Conservation (phyloP, 1,284 basidiomycete species). For the Volvariella volvacea region DNA sequence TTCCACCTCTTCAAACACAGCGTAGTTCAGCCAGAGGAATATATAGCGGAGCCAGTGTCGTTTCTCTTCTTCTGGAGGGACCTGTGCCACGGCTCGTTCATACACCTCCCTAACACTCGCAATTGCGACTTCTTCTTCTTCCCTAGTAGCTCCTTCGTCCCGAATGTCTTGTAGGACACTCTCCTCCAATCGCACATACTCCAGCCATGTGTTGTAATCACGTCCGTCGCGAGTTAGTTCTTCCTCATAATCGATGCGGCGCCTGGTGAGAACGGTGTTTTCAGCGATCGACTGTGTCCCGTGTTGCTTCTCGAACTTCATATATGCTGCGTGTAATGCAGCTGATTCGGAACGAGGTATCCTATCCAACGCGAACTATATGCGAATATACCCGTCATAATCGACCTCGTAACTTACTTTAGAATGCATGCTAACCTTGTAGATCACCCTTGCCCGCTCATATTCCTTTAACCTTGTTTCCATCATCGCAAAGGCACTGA, state of each 20-base stretch:
- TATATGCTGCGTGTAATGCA: constrained; percentile 83
- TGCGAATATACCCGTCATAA: no score
- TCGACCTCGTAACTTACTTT: no score
- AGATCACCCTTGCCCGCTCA: constrained; percentile 94
- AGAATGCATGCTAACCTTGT: no score
- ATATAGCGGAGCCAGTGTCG: constrained; percentile 95
- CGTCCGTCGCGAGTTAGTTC: constrained; percentile 82
- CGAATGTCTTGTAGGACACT: constrained; percentile 71
- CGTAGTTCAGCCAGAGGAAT: constrained; percentile 95
- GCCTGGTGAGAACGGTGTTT: constrained; percentile 91
- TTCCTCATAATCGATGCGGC: constrained; percentile 96
- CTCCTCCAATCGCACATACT: constrained; percentile 91
- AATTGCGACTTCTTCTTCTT: constrained; percentile 54
- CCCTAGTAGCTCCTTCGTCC: constrained; percentile 68
- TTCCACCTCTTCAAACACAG: constrained; percentile 95
- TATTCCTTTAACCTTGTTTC: constrained; percentile 94
- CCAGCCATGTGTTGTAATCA: constrained; percentile 99
- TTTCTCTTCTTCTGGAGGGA: constrained; percentile 86
- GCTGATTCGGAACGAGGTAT: constrained; percentile 88
- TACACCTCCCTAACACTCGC: constrained; percentile 89
- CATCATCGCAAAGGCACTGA: constrained; percentile 96
- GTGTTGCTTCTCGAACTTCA: constrained; percentile 98
- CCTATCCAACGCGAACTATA: constrained; percentile 83
- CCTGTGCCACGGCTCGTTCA: constrained; percentile 91
- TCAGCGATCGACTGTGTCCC: constrained; percentile 87